A percentile compares a stretch with the other conserved stretches of the same genome.
phyloP scores from a whole-genome alignment of 768 basidiomycete species.

The Cystobasidium tubakii region DNA sequence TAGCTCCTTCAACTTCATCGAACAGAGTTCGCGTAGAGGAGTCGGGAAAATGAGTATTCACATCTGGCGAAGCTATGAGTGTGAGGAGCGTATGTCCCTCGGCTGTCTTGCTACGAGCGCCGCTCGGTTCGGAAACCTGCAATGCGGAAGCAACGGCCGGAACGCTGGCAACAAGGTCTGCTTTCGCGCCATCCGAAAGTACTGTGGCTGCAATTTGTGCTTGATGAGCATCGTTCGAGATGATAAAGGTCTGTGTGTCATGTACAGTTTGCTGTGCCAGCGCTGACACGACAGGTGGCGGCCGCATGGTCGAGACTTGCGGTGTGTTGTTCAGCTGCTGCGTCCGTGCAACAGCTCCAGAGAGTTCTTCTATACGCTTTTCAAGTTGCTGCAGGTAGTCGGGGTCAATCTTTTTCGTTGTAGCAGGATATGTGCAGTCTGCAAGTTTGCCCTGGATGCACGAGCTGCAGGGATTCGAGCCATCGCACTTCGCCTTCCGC shows the following conservation, averaged over 20 bases:
- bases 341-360: background rate
- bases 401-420: background rate
- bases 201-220: background rate
- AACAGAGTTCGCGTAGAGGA: background rate
- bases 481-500: background rate
- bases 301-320: background rate
- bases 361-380: background rate
- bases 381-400: background rate
- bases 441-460: background rate
- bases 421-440: background rate
- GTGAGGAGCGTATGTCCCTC: background rate
- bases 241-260: no score
- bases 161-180: background rate
- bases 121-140: background rate
- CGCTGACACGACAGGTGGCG: background rate
- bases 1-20: background rate
- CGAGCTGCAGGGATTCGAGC: background rate
- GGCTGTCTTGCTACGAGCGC: background rate
- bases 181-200: background rate
- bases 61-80: background rate
- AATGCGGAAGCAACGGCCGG: background rate
- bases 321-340: background rate
- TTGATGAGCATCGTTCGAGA: no score
- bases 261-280: no score
- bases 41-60: background rate